Percentiles rank a stretch among this genome's conserved stretches.
Conservation (phyloP, 768 basidiomycete species). For the Podaxis sp. region DNA sequence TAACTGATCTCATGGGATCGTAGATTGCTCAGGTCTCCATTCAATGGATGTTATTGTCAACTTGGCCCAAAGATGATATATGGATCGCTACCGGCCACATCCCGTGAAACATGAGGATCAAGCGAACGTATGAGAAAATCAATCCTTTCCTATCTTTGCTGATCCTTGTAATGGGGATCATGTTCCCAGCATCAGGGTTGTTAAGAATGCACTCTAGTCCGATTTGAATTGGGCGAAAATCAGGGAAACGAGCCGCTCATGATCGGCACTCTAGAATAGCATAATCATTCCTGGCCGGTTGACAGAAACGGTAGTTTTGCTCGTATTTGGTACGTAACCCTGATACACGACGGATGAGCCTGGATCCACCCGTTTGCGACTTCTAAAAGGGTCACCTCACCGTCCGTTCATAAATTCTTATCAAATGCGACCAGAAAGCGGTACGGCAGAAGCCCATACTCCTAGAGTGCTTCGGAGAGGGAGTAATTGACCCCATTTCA, state of each 20-base stretch:
- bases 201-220: neutral
- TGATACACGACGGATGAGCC: constrained; percentile 5
- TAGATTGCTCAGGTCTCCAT: neutral
- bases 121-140: neutral
- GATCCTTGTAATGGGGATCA: neutral
- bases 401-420: neutral
- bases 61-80: neutral
- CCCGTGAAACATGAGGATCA: neutral
- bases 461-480: too few species aligned
- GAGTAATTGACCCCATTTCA: too few species aligned
- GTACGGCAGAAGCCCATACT: too few species aligned
- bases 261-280: constrained; percentile 12
- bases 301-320: neutral
- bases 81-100: neutral
- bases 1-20: neutral
- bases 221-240: constrained; percentile 11
- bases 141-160: neutral
- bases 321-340: neutral
- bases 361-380: neutral
- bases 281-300: neutral
- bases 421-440: neutral
- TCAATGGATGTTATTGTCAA: neutral
- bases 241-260: constrained; percentile 7
- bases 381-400: neutral
- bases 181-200: constrained; percentile 10